Conservation (phyloP, 371 early-diverging fungal species). For the Lichtheimia ramosa region DNA sequence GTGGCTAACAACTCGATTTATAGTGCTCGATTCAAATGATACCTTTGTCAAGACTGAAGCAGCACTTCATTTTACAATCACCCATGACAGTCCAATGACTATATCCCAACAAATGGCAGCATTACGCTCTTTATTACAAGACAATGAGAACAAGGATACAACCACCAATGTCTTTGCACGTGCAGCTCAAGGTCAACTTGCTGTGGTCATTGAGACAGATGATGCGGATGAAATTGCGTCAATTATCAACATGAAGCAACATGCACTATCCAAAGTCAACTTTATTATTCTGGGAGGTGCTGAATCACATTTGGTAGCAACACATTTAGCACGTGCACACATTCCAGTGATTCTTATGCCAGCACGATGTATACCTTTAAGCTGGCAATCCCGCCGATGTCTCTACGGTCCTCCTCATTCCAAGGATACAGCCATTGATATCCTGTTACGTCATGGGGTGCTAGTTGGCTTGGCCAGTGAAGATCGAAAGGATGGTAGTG, state of each 20-base stretch:
- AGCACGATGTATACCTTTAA: constrained; percentile 62
- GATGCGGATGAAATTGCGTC: constrained; percentile 72
- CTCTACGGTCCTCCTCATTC: constrained; percentile 58
- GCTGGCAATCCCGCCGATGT: constrained; percentile 68
- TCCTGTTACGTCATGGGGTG: constrained; percentile 61
- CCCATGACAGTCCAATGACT: constrained; percentile 25
- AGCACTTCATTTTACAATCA: constrained; percentile 57
- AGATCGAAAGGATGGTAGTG: constrained; percentile 59
- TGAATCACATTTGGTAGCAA: constrained; percentile 72
- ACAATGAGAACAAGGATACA: constrained; percentile 26
- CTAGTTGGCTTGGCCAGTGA: constrained; percentile 58
- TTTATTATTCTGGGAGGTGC: constrained; percentile 65
- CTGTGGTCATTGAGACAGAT: constrained; percentile 63
- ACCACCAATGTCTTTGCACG: constrained; percentile 32
- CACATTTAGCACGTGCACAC: constrained; percentile 47
- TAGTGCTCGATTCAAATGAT: constrained; percentile 37
- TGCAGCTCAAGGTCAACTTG: constrained; percentile 61
- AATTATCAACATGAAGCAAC: constrained; percentile 56
- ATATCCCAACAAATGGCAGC: constrained; percentile 68
- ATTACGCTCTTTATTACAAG: constrained; percentile 49
- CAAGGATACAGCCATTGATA: constrained; percentile 52
- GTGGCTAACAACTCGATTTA: background rate
- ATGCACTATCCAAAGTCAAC: constrained; percentile 24
- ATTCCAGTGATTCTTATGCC: constrained; percentile 69
- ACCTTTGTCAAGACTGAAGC: constrained; percentile 58